Evolutionary conservation across 345 rosid species (phyloP).

Genomic region (Geranium rotundifolium): DNA sequence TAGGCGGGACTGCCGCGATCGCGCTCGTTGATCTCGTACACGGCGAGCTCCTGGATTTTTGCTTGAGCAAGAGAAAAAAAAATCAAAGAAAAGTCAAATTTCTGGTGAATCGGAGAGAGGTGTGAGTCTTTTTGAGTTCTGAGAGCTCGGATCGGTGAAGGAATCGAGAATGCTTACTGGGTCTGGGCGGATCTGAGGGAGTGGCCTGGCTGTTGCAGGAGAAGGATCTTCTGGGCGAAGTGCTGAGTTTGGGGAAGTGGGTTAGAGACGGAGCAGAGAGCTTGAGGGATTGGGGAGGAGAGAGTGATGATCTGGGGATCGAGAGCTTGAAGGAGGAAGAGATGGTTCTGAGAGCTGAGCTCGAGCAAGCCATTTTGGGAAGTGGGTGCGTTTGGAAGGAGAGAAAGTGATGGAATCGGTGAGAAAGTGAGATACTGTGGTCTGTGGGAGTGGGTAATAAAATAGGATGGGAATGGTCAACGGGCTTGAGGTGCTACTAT

Average conservation of each 20-base stretch:
- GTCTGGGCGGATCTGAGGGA: constrained; percentile 18
- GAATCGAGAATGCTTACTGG: constrained; percentile 15
- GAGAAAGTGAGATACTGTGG: background rate
- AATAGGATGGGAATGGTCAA: background rate
- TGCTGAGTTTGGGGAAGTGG: constrained; percentile 4
- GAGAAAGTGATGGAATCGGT: background rate
- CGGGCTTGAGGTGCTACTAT: background rate
- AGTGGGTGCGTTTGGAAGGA: background rate
- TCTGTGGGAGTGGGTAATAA: background rate
- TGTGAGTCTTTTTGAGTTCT: background rate
- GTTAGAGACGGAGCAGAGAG: constrained; percentile 11
- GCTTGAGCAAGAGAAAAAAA: constrained; percentile 16
- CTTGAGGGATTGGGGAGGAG: constrained; percentile 9
- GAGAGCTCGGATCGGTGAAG: background rate
- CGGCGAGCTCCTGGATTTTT: constrained; percentile 51
- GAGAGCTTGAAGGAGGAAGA: constrained; percentile 14
- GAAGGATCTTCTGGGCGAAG: constrained; percentile 22
- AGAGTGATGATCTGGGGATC: constrained; percentile 12
- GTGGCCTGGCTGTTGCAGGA: constrained; percentile 34
- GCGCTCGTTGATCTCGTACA: constrained; percentile 83
- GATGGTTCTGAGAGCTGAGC: constrained; percentile 17
- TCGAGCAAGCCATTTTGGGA: constrained; percentile 27
- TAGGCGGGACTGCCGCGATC: constrained; percentile 80
- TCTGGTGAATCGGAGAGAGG: background rate
- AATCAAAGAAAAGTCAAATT: background rate